Evolutionary conservation across 176 grass and related monocot species (phyloP), one percentile per base, ranked within the genome.

Genomic region (Secale cereale): DNA sequence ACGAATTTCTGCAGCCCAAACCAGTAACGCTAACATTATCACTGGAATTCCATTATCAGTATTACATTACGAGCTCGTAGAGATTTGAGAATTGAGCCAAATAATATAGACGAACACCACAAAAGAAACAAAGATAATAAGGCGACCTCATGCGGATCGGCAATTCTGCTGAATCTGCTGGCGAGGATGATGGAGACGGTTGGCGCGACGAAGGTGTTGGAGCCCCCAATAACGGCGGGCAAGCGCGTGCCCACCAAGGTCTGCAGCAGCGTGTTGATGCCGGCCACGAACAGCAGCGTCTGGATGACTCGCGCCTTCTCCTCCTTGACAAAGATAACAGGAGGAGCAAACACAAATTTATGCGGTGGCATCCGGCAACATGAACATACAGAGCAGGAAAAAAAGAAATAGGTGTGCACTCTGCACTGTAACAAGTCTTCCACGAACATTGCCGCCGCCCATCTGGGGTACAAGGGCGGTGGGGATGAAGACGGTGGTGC

Each of bases 141-240:
- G 60, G 30, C 7, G 80, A 98, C 96, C 96, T 95, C 83, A 65
- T 84, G 96, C 81, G 96, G 96, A 62, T 98, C 91, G 17, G 90
- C 56, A 81, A 87, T 84, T 15, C 94, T 81, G 68, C 72, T 98
- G 81, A 92, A 98, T 32, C 96, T 87, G 30, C 91, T 45, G 13
- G 93, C 93, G 57, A 98, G 31, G n/a, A 95, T 95, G 74, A 98
- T 98, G 3, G 93, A 98, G 15, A 98, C 94, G 69, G 93, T 95
- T 0, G 96, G 93, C 14, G 77, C 78, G 2, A 98, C 83, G 59
- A 98, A 70, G 28, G 96, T 89, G 83, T 95, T 95, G 46, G 96
- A 98, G 30, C 87, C 87, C 36, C 93, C 93, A 48, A 98, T 98
- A 37, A 98, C 89, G 1, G 91, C 93, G 0, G 96, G 96, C 30